A percentile compares a stretch with the other conserved stretches of the same genome.
Evolutionary conservation across 768 basidiomycete genomes (phyloP).

Genomic region (Peribolospora baueri): DNA sequence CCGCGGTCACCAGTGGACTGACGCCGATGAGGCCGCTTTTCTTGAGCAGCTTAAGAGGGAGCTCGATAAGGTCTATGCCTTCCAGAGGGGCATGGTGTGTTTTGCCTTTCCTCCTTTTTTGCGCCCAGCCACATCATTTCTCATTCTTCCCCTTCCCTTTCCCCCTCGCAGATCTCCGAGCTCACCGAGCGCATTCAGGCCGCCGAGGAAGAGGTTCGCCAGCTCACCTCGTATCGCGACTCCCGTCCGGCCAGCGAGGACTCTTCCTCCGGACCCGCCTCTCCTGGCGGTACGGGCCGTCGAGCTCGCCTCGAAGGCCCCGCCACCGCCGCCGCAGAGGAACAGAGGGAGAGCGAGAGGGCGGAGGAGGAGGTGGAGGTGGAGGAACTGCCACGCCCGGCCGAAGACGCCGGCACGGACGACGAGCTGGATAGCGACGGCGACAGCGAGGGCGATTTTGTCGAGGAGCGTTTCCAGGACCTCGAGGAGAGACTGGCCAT

Average conservation of each 20-base stretch:
- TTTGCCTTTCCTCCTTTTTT: not conserved
- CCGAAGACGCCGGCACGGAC: conserved; percentile 17
- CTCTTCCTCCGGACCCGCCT: not conserved
- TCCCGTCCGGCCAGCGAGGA: not conserved
- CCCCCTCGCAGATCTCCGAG: conserved; percentile 39
- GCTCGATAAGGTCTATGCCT: conserved; percentile 79
- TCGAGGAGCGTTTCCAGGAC: conserved; percentile 63
- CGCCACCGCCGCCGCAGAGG: conserved; percentile 48
- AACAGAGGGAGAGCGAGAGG: conserved; percentile 20
- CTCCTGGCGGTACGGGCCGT: conserved; percentile 1
- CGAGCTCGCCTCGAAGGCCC: conserved; percentile 18
- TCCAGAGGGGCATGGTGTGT: conserved; percentile 63
- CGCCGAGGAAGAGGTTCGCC: conserved; percentile 56
- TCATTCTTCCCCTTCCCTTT: not conserved
- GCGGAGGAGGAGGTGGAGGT: conserved; percentile 10
- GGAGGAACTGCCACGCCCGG: not conserved
- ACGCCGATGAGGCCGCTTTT: conserved; percentile 60
- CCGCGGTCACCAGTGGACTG: conserved; percentile 31
- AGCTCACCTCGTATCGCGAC: conserved; percentile 34
- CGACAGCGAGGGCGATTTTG: conserved; percentile 23
- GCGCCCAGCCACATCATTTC: not conserved
- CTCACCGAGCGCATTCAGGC: conserved; percentile 54
- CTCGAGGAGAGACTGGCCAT: conserved; percentile 86
- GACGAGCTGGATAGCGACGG: conserved; percentile 24
- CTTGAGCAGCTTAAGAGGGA: conserved; percentile 32